Percentiles rank a stretch among this genome's conserved stretches.
Evolutionary conservation across 345 rosid genomes (phyloP).

Genomic region (Atalantia buxifolia): DNA sequence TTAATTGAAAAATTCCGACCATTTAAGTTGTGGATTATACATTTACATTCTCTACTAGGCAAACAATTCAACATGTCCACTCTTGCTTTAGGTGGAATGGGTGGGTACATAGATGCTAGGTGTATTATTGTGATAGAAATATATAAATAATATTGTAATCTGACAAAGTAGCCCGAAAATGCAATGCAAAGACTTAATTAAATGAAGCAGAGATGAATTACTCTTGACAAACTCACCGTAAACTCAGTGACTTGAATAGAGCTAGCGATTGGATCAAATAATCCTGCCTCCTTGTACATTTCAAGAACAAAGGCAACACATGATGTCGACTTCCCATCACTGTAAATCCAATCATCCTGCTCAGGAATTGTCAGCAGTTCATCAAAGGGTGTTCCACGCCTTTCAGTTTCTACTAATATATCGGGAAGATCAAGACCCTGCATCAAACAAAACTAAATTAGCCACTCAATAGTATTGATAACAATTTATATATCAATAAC

Average conservation of each 20-base stretch:
- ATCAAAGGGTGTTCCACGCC: constrained; percentile 82
- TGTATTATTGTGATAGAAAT: not conserved
- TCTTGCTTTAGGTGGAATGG: not conserved
- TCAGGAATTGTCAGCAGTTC: constrained; percentile 92
- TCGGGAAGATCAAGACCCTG: constrained; percentile 87
- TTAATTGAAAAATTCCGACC: not conserved
- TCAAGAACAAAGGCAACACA: constrained; percentile 91
- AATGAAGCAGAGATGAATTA: not conserved
- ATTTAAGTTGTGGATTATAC: not conserved
- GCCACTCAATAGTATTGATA: not conserved
- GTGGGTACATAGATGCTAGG: not conserved
- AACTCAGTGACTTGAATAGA: constrained; percentile 91
- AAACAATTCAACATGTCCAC: not conserved
- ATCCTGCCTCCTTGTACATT: constrained; percentile 95
- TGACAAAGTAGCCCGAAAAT: not conserved
- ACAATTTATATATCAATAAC: constrained; percentile 2
- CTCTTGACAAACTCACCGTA: constrained; percentile 52
- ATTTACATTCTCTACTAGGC: not conserved
- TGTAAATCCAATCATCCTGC: constrained; percentile 87
- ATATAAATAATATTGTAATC: not conserved
- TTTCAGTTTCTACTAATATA: constrained; percentile 78
- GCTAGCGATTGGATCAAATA: constrained; percentile 62
- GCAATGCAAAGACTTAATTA: not conserved
- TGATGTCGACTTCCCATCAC: constrained; percentile 91
- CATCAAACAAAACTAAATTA: constrained; percentile 10